Evolutionary conservation across 768 basidiomycete species (phyloP), one percentile per base, ranked within the genome.

Genomic region (Leccinellum rugosiceps): DNA sequence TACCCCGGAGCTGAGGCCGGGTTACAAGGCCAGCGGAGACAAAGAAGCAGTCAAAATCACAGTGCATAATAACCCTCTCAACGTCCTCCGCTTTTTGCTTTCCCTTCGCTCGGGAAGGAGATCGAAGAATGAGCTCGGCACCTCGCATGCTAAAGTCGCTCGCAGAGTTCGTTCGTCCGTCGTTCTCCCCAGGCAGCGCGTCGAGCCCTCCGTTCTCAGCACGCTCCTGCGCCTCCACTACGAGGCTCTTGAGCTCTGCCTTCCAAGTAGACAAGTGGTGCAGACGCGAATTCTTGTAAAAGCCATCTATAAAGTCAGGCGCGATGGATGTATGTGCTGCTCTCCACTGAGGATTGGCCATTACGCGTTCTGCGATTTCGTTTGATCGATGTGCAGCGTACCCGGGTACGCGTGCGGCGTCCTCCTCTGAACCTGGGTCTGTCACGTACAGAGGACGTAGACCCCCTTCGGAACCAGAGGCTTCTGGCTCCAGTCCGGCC

Each of bases 41-140:
- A 68, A 99, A 99, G 78, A 98, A 98, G 61, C 88, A 93, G 66
- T 99, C 97, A 62, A 98, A 98, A 70, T 94, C 92, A 63, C 90
- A 92, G 65, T 94, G 92, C 90, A 94, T 91, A 65, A 93, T 88
- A 10, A 90, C 83, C 15, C 80, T 79, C 44, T 85, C 81, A 32
- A 78, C 62, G 19, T 77, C 75, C 26, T 77, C 73, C 3, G 77
- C 79, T 32, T 77, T 77, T 43, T 78, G 80, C 61, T 86, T 86
- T 65, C 78, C 80, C 59, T 80, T 83, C 14, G 67, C 66, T 63
- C 77, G 77, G 19, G 69, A 65, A 41, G 84, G 81, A 8, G 84
- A 83, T 55, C 72, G 76, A 65, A 77, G 67, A 4, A 78, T 71
- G 3, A 86, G 67, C 49, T 75, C 81, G 3, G 80, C 79, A 1